Evolutionary conservation across 805 yeast genomes (phyloP).

Genomic region (Lipomyces kockii): DNA sequence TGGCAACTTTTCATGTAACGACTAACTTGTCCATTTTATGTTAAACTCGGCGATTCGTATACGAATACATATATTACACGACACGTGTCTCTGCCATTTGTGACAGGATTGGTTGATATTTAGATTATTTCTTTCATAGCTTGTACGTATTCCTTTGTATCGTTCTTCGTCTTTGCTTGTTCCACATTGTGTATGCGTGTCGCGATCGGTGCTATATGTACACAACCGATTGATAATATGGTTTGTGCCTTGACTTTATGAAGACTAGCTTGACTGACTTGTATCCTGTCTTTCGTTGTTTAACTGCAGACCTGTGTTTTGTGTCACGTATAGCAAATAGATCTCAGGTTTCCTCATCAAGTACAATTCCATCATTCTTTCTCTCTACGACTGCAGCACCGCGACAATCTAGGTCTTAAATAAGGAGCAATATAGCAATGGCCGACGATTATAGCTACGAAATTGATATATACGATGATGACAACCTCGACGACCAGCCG

Average conservation of each 20-base stretch:
- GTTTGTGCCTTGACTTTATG: neutral
- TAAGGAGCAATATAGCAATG: slow-evolving; percentile 12
- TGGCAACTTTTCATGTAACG: neutral
- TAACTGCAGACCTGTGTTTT: slow-evolving; percentile 1
- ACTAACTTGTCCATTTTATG: neutral
- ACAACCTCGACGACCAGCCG: slow-evolving; percentile 22
- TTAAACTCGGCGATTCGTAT: neutral
- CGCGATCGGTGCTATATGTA: neutral
- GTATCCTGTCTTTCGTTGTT: neutral
- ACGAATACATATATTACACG: neutral
- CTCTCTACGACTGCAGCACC: slow-evolving; percentile 1
- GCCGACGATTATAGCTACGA: slow-evolving; percentile 37
- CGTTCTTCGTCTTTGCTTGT: neutral
- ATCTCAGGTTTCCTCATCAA: neutral
- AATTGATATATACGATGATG: slow-evolving; percentile 36
- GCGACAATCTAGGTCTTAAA: neutral
- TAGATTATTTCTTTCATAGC: neutral
- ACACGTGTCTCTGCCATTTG: slow-evolving; percentile 2
- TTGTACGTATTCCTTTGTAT: slow-evolving; percentile 1
- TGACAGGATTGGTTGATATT: slow-evolving; percentile 1
- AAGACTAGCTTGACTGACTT: slow-evolving; percentile 2
- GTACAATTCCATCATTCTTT: neutral
- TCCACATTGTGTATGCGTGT: neutral
- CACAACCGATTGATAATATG: neutral
- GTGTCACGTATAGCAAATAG: slow-evolving; percentile 2